Conservation (phyloP, 768 basidiomycete genomes). For the Dacryopinax spathularia region DNA sequence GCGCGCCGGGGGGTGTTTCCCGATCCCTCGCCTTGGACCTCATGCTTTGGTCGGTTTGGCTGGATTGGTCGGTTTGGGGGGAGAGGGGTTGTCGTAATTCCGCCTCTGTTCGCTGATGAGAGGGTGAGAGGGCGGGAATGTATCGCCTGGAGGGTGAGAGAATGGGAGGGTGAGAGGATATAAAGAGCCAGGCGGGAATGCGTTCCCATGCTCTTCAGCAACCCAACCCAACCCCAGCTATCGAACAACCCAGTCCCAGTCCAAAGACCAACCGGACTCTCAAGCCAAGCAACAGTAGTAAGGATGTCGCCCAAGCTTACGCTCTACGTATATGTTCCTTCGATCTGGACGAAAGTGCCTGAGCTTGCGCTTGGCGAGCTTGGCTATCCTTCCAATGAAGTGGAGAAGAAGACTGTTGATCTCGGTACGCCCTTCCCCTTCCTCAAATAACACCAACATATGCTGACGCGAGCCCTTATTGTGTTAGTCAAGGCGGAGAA, state of each 20-base stretch:
- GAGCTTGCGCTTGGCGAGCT: slow-evolving; percentile 24
- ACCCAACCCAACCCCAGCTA: too few relatives aligned
- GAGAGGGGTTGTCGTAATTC: too few relatives aligned
- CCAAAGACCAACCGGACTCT: not conserved
- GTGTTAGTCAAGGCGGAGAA: slow-evolving; percentile 34
- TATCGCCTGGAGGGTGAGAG: too few relatives aligned
- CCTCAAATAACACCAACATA: not conserved
- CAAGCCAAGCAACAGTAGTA: not conserved
- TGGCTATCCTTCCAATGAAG: slow-evolving; percentile 26
- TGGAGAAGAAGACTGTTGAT: slow-evolving; percentile 29
- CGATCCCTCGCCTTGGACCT: too few relatives aligned
- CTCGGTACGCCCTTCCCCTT: slow-evolving; percentile 18
- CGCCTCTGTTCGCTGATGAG: too few relatives aligned
- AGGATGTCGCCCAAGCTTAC: not conserved
- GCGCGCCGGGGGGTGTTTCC: too few relatives aligned
- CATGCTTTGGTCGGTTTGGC: too few relatives aligned
- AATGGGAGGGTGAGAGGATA: not conserved
- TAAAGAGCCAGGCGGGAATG: too few relatives aligned
- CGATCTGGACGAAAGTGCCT: not conserved
- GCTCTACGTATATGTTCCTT: not conserved
- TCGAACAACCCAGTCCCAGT: not conserved
- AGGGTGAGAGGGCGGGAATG: too few relatives aligned
- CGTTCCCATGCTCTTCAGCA: too few relatives aligned
- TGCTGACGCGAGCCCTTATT: not conserved
- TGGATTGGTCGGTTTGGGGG: too few relatives aligned